Evolutionary conservation across 2,329 filamentous ascomycete species (phyloP).

Genomic region (Fusarium sp.): DNA sequence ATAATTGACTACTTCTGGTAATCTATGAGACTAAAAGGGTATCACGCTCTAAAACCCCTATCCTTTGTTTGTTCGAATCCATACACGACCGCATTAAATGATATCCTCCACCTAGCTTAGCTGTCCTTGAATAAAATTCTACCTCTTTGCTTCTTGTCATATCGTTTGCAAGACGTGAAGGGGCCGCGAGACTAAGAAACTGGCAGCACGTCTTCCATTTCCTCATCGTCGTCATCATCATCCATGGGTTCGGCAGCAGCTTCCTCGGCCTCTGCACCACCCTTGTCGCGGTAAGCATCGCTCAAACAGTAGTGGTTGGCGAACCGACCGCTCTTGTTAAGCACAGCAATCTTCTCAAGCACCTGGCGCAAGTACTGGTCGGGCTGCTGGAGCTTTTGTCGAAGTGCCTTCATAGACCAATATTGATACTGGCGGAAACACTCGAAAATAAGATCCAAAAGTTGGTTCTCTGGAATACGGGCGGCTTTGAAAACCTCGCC

Average conservation of each 20-base stretch:
- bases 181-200: conserved; percentile 32
- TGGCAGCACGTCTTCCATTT: conserved; percentile 82
- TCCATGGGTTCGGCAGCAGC: conserved; percentile 68
- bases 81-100: conserved; percentile 25
- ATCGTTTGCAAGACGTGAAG: neutral
- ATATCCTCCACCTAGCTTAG: neutral
- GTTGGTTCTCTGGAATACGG: conserved; percentile 88
- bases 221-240: conserved; percentile 72
- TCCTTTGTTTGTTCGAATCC: conserved; percentile 22
- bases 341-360: conserved; percentile 82
- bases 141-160: conserved; percentile 1
- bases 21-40: conserved; percentile 41
- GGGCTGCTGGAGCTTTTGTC: conserved; percentile 82
- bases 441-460: conserved; percentile 85
- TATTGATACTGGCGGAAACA: conserved; percentile 89
- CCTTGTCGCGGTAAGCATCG: conserved; percentile 62
- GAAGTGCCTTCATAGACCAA: conserved; percentile 93
- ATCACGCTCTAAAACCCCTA: conserved; percentile 48
- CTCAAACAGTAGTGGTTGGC: conserved; percentile 88
- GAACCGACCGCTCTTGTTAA: conserved; percentile 86
- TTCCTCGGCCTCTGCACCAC: conserved; percentile 61
- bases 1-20: conserved; percentile 36
- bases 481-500: conserved; percentile 83
- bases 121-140: neutral
- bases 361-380: conserved; percentile 92